Evolutionary conservation across 1,284 basidiomycete genomes (phyloP).

Genomic region (Heterobasidion occidentale): DNA sequence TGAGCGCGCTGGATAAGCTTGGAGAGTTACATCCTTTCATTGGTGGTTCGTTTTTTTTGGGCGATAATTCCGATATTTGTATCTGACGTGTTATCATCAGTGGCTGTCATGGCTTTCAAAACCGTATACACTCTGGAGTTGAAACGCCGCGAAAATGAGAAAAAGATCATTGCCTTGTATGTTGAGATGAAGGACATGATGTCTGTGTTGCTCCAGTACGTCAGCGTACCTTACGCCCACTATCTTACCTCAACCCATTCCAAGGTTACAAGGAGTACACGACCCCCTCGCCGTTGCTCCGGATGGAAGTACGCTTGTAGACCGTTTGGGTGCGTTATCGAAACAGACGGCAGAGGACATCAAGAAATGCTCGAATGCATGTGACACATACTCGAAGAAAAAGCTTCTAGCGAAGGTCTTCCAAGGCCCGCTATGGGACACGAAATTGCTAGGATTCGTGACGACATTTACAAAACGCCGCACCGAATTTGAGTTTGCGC

Average conservation of each 20-base stretch:
- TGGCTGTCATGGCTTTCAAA: constrained; percentile 35
- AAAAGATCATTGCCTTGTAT: constrained; percentile 31
- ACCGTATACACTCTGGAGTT: constrained; percentile 31
- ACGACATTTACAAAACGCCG: constrained; percentile 24
- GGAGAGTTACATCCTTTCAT: not conserved
- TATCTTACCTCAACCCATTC: not conserved
- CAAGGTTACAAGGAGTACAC: constrained; percentile 13
- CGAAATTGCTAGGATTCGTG: constrained; percentile 24
- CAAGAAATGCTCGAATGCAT: constrained; percentile 21
- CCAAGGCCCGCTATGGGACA: constrained; percentile 28
- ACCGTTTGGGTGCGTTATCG: constrained; percentile 13
- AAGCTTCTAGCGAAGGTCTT: constrained; percentile 27
- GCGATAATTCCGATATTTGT: not conserved
- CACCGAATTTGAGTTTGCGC: constrained; percentile 21
- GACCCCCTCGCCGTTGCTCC: constrained; percentile 13
- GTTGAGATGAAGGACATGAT: constrained; percentile 39
- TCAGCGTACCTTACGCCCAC: not conserved
- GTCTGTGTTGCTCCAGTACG: constrained; percentile 31
- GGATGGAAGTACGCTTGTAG: constrained; percentile 15
- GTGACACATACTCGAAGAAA: constrained; percentile 25
- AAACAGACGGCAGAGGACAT: constrained; percentile 20
- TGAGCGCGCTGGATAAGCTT: not conserved
- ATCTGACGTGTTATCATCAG: constrained; percentile 15
- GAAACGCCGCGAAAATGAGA: constrained; percentile 33
- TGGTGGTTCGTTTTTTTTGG: not conserved